Percentiles rank a stretch among this genome's conserved stretches.
Conservation (phyloP, 1,139 yeast species). For the Yamadazyma oceani region DNA sequence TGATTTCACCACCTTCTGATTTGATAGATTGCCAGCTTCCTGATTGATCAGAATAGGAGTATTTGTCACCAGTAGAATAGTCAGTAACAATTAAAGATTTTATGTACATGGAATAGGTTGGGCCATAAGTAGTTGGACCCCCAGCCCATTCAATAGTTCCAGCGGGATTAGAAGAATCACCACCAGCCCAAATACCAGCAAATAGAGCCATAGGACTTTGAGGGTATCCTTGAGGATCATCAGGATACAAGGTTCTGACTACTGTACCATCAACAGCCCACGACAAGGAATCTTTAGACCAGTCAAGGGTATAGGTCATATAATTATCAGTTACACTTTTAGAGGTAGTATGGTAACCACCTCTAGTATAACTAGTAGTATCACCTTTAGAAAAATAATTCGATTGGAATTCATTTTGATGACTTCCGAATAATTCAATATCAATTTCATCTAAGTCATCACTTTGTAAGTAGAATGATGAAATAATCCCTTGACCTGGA, state of each 20-base stretch:
- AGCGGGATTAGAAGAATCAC: constrained; percentile 60
- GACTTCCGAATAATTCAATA: constrained; percentile 82
- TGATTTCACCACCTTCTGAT: constrained; percentile 61
- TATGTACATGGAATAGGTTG: constrained; percentile 70
- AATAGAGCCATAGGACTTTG: constrained; percentile 74
- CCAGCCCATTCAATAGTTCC: constrained; percentile 90
- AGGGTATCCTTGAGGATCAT: constrained; percentile 65
- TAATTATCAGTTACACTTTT: constrained; percentile 52
- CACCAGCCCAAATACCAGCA: constrained; percentile 82
- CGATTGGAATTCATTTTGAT: constrained; percentile 68
- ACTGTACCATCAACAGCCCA: constrained; percentile 64
- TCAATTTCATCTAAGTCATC: constrained; percentile 89
- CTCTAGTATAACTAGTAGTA: constrained; percentile 75
- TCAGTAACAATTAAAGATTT: constrained; percentile 64
- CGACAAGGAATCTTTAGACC: constrained; percentile 62
- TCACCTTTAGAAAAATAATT: constrained; percentile 83
- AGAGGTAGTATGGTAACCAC: constrained; percentile 57
- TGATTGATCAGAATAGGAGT: constrained; percentile 60
- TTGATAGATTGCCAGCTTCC: constrained; percentile 71
- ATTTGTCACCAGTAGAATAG: constrained; percentile 75
- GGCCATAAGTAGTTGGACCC: constrained; percentile 67
- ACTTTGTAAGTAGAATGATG: constrained; percentile 78
- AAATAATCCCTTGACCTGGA: constrained; percentile 71
- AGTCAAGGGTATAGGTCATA: constrained; percentile 80
- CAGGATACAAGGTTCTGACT: constrained; percentile 57